Conservation (phyloP, 1,139 yeast genomes). For the Scheffersomyces quercinus region DNA sequence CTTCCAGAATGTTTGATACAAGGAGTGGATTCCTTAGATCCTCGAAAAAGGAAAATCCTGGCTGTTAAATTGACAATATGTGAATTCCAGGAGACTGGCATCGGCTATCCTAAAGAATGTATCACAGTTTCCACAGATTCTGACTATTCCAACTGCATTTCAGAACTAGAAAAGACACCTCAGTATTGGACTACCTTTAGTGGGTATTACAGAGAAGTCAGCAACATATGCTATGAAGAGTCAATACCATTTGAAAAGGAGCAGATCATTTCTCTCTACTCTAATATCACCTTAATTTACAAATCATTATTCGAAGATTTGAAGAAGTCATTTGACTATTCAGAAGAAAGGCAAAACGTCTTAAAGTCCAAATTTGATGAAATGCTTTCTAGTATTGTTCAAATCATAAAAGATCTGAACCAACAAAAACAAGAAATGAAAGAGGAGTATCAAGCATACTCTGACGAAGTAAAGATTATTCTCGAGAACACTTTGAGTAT, state of each 20-base stretch:
- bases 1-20: constrained; percentile 26
- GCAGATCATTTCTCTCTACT: constrained; percentile 45
- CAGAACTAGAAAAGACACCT: constrained; percentile 40
- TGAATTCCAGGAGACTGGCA: constrained; percentile 49
- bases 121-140: constrained; percentile 10
- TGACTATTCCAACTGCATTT: constrained; percentile 33
- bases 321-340: constrained; percentile 10
- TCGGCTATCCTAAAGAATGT: constrained; percentile 38
- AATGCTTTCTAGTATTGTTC: constrained; percentile 9
- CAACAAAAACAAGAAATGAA: constrained; percentile 5
- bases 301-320: constrained; percentile 20
- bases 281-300: constrained; percentile 45
- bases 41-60: constrained; percentile 31
- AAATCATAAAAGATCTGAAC: constrained; percentile 3
- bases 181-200: constrained; percentile 65
- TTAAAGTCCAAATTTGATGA: constrained; percentile 3
- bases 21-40: constrained; percentile 35
- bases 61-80: constrained; percentile 55
- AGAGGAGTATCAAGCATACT: constrained; percentile 10
- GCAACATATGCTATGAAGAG: constrained; percentile 50
- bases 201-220: constrained; percentile 54
- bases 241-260: constrained; percentile 54
- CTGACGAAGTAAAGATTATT: constrained; percentile 9
- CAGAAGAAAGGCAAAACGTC: constrained; percentile 10
- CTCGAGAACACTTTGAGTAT: constrained; percentile 5